Conservation (phyloP, 345 rosid species). For the Linum usitatissimum region DNA sequence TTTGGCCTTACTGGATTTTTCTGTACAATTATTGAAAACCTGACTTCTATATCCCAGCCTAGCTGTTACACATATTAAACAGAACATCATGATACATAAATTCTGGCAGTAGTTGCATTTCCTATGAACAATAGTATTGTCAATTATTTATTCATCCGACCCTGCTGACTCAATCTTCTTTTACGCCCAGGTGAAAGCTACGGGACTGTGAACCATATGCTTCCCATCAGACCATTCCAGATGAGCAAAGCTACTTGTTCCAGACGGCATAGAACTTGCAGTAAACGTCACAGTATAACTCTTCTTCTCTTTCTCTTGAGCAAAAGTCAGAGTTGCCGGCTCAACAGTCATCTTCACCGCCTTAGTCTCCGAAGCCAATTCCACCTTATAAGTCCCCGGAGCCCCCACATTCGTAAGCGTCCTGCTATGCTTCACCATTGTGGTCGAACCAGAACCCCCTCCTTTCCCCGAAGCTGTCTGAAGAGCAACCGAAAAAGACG, state of each 20-base stretch:
- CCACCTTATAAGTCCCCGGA: conserved; percentile 4
- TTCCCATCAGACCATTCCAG: conserved; percentile 4
- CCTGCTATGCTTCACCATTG: background rate
- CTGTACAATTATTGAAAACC: background rate
- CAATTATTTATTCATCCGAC: background rate
- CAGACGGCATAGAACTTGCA: background rate
- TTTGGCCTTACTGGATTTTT: background rate
- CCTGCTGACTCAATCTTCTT: background rate
- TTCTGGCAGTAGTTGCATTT: background rate
- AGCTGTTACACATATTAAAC: background rate
- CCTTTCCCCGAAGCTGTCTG: background rate
- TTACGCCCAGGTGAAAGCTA: conserved; percentile 5
- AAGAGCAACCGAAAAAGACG: conserved; percentile 1
- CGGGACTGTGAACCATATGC: background rate
- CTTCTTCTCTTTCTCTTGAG: conserved; percentile 1
- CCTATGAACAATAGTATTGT: background rate
- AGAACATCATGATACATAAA: background rate
- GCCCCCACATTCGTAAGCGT: background rate
- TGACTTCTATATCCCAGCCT: background rate
- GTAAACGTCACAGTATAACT: conserved; percentile 4
- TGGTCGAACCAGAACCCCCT: background rate
- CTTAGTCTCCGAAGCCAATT: background rate
- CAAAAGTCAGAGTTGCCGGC: background rate
- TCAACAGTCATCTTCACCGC: conserved; percentile 1
- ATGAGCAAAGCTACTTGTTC: conserved; percentile 1